A percentile compares a stretch with the other conserved stretches of the same genome.
These are phyloP conservation scores for Conticribra weissflogii DNA, from an alignment of 108 stramenopile species.

Conservation along the genomic window DNA sequence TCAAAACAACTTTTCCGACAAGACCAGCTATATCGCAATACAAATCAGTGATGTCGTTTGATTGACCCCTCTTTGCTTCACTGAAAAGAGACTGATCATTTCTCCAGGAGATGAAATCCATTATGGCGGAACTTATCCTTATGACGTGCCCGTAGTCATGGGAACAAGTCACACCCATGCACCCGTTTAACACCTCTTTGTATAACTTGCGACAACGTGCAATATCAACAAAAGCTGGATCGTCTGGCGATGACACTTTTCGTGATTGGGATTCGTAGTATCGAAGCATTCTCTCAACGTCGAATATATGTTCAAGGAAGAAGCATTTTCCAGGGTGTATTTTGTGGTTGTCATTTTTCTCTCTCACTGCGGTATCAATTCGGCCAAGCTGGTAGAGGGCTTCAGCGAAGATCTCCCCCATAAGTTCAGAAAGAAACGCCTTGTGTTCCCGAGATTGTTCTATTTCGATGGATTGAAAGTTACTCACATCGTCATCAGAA, in stretches of 20 bases:
- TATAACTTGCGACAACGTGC: constrained; percentile 20
- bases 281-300: constrained; percentile 43
- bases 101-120: constrained; percentile 38
- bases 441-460: neutral
- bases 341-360: neutral
- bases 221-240: constrained; percentile 7
- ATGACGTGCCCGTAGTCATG: constrained; percentile 40
- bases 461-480: neutral
- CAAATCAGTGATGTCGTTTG: constrained; percentile 29
- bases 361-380: constrained; percentile 24
- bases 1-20: constrained; percentile 8
- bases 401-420: constrained; percentile 24
- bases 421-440: constrained; percentile 6
- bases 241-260: constrained; percentile 1
- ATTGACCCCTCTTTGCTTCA: constrained; percentile 1
- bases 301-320: constrained; percentile 23
- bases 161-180: constrained; percentile 20
- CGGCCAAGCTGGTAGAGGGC: constrained; percentile 30
- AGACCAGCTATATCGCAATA: constrained; percentile 23
- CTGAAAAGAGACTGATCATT: constrained; percentile 6
- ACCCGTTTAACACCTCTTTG: constrained; percentile 39
- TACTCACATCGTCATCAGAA: neutral
- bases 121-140: constrained; percentile 38
- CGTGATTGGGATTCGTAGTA: constrained; percentile 26
- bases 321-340: neutral